Evolutionary conservation across 257 asterid species (phyloP).

Genomic region (Rauvolfia tetraphylla): DNA sequence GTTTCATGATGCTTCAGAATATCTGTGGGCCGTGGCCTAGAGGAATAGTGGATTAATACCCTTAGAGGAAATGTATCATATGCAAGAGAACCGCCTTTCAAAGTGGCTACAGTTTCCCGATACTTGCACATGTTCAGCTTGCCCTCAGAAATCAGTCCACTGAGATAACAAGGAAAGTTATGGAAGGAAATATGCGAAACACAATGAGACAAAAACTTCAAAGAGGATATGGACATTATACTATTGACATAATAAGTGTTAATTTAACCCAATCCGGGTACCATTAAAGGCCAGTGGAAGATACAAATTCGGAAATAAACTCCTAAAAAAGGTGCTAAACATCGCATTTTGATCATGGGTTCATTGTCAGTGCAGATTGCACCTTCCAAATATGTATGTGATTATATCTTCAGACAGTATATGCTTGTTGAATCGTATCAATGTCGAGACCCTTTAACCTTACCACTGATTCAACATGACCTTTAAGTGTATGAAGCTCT

Average conservation of each 20-base stretch:
- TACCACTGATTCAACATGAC: slow-evolving; percentile 95
- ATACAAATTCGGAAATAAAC: slow-evolving; percentile 6
- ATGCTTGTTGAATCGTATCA: slow-evolving; percentile 88
- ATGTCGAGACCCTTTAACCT: slow-evolving; percentile 94
- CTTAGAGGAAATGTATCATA: too few relatives aligned
- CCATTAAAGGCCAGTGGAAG: slow-evolving; percentile 9
- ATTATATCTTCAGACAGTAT: slow-evolving; percentile 64
- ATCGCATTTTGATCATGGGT: neutral
- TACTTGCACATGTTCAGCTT: neutral
- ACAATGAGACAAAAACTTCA: slow-evolving; percentile 5
- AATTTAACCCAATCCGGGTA: slow-evolving; percentile 6
- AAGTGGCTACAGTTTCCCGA: neutral
- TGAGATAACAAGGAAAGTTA: neutral
- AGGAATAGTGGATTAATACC: too few relatives aligned
- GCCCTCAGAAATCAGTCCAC: neutral
- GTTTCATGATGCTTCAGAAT: too few relatives aligned
- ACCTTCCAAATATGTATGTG: slow-evolving; percentile 7
- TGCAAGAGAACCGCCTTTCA: too few relatives aligned
- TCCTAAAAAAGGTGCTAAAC: slow-evolving; percentile 16
- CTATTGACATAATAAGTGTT: slow-evolving; percentile 14
- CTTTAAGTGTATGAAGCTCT: slow-evolving; percentile 84
- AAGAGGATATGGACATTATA: slow-evolving; percentile 14
- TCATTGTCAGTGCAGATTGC: slow-evolving; percentile 20
- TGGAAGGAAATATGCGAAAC: too few relatives aligned
- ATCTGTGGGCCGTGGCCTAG: too few relatives aligned